phyloP scores from a whole-genome alignment of 805 yeast species.

The Spathaspora passalidarum region DNA sequence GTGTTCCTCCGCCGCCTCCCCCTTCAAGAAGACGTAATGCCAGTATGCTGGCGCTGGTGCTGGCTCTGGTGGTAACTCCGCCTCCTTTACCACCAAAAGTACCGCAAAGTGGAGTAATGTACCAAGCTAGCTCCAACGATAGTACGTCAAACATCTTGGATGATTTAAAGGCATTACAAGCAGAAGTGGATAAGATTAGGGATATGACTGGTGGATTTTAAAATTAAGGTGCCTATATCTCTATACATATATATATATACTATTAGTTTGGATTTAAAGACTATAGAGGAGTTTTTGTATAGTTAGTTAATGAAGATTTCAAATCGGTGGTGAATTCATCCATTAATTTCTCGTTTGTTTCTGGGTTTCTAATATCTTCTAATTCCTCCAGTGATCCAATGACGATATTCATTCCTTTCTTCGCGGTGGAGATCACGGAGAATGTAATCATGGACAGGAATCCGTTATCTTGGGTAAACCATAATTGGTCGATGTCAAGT shows the following conservation, averaged over 20 bases:
- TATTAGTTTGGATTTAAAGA: neutral
- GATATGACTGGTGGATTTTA: slow-evolving; percentile 45
- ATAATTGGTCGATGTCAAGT: slow-evolving; percentile 12
- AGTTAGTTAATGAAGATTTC: neutral
- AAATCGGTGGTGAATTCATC: slow-evolving; percentile 6
- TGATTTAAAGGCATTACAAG: slow-evolving; percentile 64
- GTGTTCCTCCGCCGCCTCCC: slow-evolving; percentile 44
- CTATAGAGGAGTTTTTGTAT: neutral
- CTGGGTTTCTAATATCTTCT: slow-evolving; percentile 5
- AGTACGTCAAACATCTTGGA: slow-evolving; percentile 56
- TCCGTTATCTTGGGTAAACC: slow-evolving; percentile 19
- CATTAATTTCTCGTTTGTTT: slow-evolving; percentile 4
- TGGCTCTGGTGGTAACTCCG: slow-evolving; percentile 6
- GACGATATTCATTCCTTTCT: slow-evolving; percentile 16
- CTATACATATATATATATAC: neutral
- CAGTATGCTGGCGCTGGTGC: neutral
- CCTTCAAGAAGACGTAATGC: slow-evolving; percentile 31
- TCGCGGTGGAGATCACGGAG: slow-evolving; percentile 11
- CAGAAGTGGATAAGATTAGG: slow-evolving; percentile 61
- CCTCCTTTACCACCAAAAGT: slow-evolving; percentile 31
- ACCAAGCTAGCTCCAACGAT: slow-evolving; percentile 12
- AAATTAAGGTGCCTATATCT: neutral
- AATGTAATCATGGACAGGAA: slow-evolving; percentile 11
- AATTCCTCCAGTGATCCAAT: slow-evolving; percentile 12
- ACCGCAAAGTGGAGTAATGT: slow-evolving; percentile 1